Conservation (phyloP, 176 grass and related monocot species). For the Areca catechu region DNA sequence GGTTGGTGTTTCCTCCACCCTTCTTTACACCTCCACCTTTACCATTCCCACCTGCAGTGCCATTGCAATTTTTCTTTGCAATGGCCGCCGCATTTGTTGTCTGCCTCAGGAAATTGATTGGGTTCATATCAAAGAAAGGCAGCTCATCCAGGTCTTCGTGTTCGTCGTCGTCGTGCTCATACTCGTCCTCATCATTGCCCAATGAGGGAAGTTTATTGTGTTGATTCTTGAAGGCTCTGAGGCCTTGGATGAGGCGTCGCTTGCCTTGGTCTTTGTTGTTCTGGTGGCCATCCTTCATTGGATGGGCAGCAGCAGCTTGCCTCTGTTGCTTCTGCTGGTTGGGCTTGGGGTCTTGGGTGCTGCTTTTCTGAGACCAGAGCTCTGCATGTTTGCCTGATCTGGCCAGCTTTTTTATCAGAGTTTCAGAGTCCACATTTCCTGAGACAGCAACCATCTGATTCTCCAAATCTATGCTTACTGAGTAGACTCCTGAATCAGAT, state of each 20-base stretch:
- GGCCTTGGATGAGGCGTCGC: constrained; percentile 73
- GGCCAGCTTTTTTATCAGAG: constrained; percentile 69
- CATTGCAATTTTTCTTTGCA: constrained; percentile 33
- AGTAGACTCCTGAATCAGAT: constrained; percentile 67
- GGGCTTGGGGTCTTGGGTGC: constrained; percentile 43
- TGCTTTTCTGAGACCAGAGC: constrained; percentile 61
- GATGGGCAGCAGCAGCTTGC: constrained; percentile 24
- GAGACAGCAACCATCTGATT: constrained; percentile 82
- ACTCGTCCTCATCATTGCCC: constrained; percentile 56
- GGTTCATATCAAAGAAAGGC: constrained; percentile 52
- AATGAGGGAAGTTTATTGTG: constrained; percentile 54
- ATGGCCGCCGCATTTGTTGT: not conserved
- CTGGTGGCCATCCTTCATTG: constrained; percentile 28
- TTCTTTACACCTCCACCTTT: constrained; percentile 17
- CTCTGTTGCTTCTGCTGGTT: constrained; percentile 8
- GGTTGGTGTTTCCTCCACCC: not conserved
- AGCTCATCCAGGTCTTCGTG: constrained; percentile 29
- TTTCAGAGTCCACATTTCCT: constrained; percentile 53
- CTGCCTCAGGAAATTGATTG: constrained; percentile 54
- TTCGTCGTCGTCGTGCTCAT: constrained; percentile 38
- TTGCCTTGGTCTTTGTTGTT: constrained; percentile 59
- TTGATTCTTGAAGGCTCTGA: constrained; percentile 85
- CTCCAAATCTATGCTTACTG: constrained; percentile 75
- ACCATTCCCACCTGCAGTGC: constrained; percentile 10
- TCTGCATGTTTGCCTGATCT: constrained; percentile 83